A percentile compares a stretch with the other conserved stretches of the same genome.
Conservation (phyloP, 2,329 filamentous ascomycete genomes). For the Colletotrichum neosansevieriae region DNA sequence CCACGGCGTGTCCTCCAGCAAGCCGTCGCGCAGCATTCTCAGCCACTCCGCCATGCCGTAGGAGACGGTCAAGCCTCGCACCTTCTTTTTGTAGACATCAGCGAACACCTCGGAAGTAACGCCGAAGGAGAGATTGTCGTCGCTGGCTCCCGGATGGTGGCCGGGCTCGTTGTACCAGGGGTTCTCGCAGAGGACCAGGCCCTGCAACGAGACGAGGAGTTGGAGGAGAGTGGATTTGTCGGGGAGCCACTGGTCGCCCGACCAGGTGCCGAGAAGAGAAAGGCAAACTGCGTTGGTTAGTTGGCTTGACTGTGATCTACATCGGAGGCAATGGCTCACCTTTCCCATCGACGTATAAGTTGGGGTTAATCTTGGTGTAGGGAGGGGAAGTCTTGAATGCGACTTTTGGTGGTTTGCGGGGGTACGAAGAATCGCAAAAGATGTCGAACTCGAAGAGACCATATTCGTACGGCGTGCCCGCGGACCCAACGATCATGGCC, state of each 20-base stretch:
- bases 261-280: slow-evolving; percentile 63
- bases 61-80: slow-evolving; percentile 46
- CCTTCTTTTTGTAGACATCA: slow-evolving; percentile 46
- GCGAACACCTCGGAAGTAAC: too few relatives aligned
- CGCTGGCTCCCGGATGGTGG: slow-evolving; percentile 38
- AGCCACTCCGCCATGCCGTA: slow-evolving; percentile 49
- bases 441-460: slow-evolving; percentile 69
- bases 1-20: neutral
- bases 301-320: neutral
- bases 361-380: slow-evolving; percentile 58
- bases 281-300: slow-evolving; percentile 56
- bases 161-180: slow-evolving; percentile 69
- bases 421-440: slow-evolving; percentile 56
- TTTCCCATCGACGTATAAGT: slow-evolving; percentile 62
- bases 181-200: slow-evolving; percentile 66
- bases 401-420: slow-evolving; percentile 55
- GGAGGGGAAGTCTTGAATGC: slow-evolving; percentile 54
- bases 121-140: too few relatives aligned
- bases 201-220: slow-evolving; percentile 67
- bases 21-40: slow-evolving; percentile 4
- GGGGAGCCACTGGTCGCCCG: slow-evolving; percentile 59
- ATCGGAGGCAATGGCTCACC: slow-evolving; percentile 44
- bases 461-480: slow-evolving; percentile 64
- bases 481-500: slow-evolving; percentile 61
- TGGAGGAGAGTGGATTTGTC: slow-evolving; percentile 62